phyloP scores from a whole-genome alignment of 768 basidiomycete genomes.

The Leccinum disarticulatum region DNA sequence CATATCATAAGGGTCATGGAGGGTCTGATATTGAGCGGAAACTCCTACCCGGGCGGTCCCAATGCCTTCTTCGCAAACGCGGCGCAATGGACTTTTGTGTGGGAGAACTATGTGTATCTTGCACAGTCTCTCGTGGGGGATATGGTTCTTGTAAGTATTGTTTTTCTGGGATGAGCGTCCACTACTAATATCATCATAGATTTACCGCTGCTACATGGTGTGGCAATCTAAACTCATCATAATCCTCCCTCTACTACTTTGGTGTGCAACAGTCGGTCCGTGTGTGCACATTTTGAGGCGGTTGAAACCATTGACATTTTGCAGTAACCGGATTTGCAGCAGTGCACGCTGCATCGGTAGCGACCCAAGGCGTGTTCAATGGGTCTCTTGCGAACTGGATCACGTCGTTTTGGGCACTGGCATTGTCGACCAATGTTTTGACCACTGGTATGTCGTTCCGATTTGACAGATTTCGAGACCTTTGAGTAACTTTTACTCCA shows the following conservation, averaged over 20 bases:
- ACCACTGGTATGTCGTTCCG: conserved; percentile 27
- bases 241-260: conserved; percentile 29
- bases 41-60: conserved; percentile 21
- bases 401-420: conserved; percentile 32
- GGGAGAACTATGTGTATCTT: conserved; percentile 24
- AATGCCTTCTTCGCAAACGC: conserved; percentile 25
- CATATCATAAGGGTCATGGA: conserved; percentile 25
- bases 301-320: neutral
- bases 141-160: conserved; percentile 26
- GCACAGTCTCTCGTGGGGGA: conserved; percentile 33
- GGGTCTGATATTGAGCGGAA: conserved; percentile 26
- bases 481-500: neutral
- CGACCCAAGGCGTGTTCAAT: conserved; percentile 24
- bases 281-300: neutral
- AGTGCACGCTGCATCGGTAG: conserved; percentile 8
- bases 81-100: conserved; percentile 31
- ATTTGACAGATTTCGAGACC: neutral
- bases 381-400: conserved; percentile 33
- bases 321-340: conserved; percentile 16
- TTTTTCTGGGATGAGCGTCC: neutral
- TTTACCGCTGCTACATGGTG: conserved; percentile 33
- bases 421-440: conserved; percentile 34
- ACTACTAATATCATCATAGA: conserved; percentile 14
- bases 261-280: conserved; percentile 30
- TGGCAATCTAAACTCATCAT: conserved; percentile 33